Evolutionary conservation across 192 early-diverging fungal species (phyloP).

Genomic region (Oehlia diaphana): DNA sequence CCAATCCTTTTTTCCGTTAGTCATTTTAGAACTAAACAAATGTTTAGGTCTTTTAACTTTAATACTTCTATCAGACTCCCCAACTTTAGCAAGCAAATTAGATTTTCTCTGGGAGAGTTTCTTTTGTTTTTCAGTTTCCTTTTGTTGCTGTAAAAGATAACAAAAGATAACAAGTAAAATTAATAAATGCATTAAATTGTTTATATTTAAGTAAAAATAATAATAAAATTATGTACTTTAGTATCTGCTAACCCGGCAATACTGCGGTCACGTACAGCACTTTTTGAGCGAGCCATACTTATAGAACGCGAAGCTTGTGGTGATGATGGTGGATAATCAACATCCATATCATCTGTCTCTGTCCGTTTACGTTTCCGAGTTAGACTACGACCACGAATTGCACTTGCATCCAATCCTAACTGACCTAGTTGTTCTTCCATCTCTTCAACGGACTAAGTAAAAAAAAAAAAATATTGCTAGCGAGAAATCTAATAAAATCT

Average conservation of each 20-base stretch:
- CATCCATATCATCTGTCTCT: conserved; percentile 65
- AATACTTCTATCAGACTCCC: conserved; percentile 96
- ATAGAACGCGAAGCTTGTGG: conserved; percentile 35
- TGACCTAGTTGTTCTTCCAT: conserved; percentile 72
- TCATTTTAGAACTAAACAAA: conserved; percentile 91
- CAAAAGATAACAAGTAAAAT: not conserved
- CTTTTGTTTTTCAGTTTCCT: conserved; percentile 77
- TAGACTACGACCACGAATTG: conserved; percentile 65
- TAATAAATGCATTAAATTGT: not conserved
- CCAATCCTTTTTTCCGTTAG: conserved; percentile 76
- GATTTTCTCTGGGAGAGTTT: conserved; percentile 69
- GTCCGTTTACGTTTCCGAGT: conserved; percentile 74
- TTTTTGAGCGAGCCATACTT: not conserved
- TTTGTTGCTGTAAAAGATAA: conserved; percentile 43
- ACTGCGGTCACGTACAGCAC: conserved; percentile 19
- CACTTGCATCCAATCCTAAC: conserved; percentile 71
- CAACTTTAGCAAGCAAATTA: conserved; percentile 77
- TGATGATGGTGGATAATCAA: conserved; percentile 62
- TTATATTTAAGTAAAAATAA: not conserved
- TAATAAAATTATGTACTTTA: not conserved
- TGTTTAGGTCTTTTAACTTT: conserved; percentile 96
- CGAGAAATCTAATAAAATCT: conserved; percentile 29
- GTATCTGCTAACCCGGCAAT: not conserved
- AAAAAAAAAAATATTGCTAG: not conserved
- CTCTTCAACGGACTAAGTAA: conserved; percentile 47